Percentiles rank a stretch among this genome's conserved stretches.
Evolutionary conservation across 2,329 filamentous ascomycete species (phyloP).

Genomic region (Talaromyces sp.): DNA sequence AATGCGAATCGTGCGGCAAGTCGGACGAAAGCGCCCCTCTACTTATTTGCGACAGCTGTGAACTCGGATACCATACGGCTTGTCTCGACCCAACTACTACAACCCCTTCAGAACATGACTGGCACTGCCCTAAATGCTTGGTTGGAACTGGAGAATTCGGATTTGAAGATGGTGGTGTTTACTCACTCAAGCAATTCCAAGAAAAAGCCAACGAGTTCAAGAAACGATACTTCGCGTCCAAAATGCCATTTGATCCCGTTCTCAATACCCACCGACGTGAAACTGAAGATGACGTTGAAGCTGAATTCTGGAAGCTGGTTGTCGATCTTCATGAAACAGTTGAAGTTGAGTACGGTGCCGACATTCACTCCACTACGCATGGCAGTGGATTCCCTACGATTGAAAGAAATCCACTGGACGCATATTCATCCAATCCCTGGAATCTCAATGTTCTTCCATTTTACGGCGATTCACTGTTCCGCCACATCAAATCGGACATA

Average conservation of each 20-base stretch:
- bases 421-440: constrained; percentile 89
- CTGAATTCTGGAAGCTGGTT: constrained; percentile 94
- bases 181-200: constrained; percentile 94
- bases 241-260: constrained; percentile 84
- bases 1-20: constrained; percentile 84
- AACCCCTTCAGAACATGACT: constrained; percentile 78
- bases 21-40: constrained; percentile 72
- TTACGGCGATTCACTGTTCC: constrained; percentile 87
- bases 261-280: constrained; percentile 79
- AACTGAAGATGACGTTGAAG: constrained; percentile 92
- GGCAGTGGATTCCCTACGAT: constrained; percentile 95
- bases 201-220: constrained; percentile 96
- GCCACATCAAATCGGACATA: constrained; percentile 97
- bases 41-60: constrained; percentile 87
- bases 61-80: constrained; percentile 80
- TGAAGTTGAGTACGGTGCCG: constrained; percentile 96
- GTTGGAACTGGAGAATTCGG: constrained; percentile 97
- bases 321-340: constrained; percentile 93
- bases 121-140: constrained; percentile 93
- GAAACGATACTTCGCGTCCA: constrained; percentile 86
- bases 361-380: constrained; percentile 97
- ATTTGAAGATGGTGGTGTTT: constrained; percentile 94
- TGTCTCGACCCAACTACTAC: constrained; percentile 88
- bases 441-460: constrained; percentile 93
- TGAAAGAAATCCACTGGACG: constrained; percentile 83